Conservation (phyloP, 495 filamentous ascomycete species). For the Tuber magnatum region DNA sequence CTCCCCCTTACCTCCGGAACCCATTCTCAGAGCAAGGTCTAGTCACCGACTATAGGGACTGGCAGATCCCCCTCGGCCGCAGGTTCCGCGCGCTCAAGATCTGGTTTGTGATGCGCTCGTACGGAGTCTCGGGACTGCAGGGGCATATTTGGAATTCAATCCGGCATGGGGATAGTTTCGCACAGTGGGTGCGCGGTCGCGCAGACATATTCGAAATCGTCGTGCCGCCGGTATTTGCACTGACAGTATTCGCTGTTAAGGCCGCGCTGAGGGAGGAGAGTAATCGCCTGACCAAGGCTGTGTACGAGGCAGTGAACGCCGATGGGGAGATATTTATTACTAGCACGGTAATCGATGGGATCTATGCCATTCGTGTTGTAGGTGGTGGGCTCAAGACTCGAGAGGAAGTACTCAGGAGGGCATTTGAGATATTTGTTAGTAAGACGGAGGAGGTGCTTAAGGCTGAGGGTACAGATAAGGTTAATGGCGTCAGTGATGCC, state of each 20-base stretch:
- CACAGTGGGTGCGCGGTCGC: conserved; percentile 51
- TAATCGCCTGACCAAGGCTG: conserved; percentile 64
- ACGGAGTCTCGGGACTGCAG: conserved; percentile 73
- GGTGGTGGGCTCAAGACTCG: conserved; percentile 59
- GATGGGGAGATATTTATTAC: conserved; percentile 79
- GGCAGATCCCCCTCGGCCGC: conserved; percentile 92
- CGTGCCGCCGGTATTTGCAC: conserved; percentile 64
- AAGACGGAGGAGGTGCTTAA: conserved; percentile 56
- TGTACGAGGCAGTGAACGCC: conserved; percentile 70
- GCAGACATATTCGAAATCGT: conserved; percentile 72
- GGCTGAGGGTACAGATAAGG: conserved; percentile 10
- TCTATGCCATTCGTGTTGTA: conserved; percentile 75
- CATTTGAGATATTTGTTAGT: conserved; percentile 71
- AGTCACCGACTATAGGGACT: conserved; percentile 95
- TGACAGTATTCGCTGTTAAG: conserved; percentile 66
- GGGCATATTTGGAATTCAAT: conserved; percentile 62
- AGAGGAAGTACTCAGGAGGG: conserved; percentile 62
- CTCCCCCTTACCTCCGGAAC: conserved; percentile 76
- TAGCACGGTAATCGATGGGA: conserved; percentile 63
- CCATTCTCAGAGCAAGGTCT: conserved; percentile 69
- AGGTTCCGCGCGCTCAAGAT: conserved; percentile 91
- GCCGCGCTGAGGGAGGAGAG: conserved; percentile 39
- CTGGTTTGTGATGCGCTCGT: conserved; percentile 90
- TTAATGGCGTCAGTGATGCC: neutral
- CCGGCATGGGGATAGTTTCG: conserved; percentile 63